phyloP scores from a whole-genome alignment of 176 grass and related monocot species.

The Hsuehochloa calcarea region DNA sequence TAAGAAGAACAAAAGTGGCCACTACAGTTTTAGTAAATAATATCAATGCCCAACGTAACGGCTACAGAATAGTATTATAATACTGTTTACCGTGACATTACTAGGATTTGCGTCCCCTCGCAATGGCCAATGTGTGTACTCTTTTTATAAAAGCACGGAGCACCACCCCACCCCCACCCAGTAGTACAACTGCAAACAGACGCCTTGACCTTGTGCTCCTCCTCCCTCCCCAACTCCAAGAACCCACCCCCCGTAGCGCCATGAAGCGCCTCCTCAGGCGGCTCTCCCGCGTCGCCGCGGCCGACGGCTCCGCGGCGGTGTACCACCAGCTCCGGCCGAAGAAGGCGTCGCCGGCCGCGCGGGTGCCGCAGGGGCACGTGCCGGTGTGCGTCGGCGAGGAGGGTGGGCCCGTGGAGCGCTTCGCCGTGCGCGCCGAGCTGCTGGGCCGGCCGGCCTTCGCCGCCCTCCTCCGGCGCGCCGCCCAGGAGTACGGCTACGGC shows the following conservation, averaged over 20 bases:
- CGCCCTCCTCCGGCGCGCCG: constrained; percentile 61
- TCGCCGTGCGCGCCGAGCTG: constrained; percentile 66
- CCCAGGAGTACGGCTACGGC: constrained; percentile 91
- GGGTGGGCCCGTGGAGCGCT: constrained; percentile 54
- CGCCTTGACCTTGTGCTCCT: background rate
- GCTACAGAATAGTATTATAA: too few relatives aligned
- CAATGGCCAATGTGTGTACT: too few relatives aligned
- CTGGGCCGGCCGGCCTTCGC: constrained; percentile 60
- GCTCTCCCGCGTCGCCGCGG: constrained; percentile 60
- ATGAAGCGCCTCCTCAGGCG: constrained; percentile 62
- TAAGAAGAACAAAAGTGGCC: too few relatives aligned
- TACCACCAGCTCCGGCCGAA: constrained; percentile 1
- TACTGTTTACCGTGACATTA: too few relatives aligned
- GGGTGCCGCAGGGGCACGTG: constrained; percentile 62
- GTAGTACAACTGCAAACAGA: background rate
- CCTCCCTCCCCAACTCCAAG: background rate
- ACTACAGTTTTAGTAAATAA: too few relatives aligned
- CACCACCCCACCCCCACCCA: background rate
- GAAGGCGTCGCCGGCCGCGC: background rate
- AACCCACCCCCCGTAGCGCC: background rate
- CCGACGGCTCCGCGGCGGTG: constrained; percentile 2
- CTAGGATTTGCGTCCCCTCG: too few relatives aligned
- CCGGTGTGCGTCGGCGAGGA: constrained; percentile 90
- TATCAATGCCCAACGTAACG: too few relatives aligned
- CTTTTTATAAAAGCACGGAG: constrained; percentile 22